phyloP scores from a whole-genome alignment of 331 rosid species.

The Malus hybrid region DNA sequence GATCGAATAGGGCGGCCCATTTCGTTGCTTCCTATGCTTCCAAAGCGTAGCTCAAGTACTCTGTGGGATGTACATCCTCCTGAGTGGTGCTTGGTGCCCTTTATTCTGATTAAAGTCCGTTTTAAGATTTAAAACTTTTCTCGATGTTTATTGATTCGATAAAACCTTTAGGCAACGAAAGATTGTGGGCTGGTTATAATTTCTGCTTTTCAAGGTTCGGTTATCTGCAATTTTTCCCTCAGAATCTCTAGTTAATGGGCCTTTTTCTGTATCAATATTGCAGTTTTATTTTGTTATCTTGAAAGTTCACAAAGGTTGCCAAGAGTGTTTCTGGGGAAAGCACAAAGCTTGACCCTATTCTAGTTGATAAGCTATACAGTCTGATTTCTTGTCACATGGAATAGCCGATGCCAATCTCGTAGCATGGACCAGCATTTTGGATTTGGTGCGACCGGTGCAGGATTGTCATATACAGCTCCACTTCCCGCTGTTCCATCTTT shows the following conservation, averaged over 20 bases:
- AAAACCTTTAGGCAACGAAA: not conserved
- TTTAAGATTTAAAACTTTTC: not conserved
- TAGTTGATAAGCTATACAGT: not conserved
- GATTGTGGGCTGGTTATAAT: not conserved
- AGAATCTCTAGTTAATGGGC: not conserved
- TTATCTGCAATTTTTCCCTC: not conserved
- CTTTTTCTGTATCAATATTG: slow-evolving; percentile 4
- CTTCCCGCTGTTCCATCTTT: slow-evolving; percentile 48
- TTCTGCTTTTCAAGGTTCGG: not conserved
- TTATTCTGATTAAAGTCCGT: not conserved
- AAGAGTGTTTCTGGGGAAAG: not conserved
- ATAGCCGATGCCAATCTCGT: slow-evolving; percentile 37
- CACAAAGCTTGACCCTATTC: slow-evolving; percentile 10
- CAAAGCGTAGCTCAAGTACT: no score
- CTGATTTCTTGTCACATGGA: slow-evolving; percentile 1
- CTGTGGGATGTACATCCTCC: no score
- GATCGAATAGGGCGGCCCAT: no score
- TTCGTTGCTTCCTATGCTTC: no score
- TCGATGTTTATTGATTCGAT: not conserved
- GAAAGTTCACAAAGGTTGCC: slow-evolving; percentile 4
- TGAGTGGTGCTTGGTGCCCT: no score
- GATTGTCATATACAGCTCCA: slow-evolving; percentile 46
- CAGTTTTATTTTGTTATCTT: slow-evolving; percentile 11
- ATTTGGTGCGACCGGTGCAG: slow-evolving; percentile 39
- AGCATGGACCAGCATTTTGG: slow-evolving; percentile 71